Evolutionary conservation across 148 eudicot species (phyloP).

Genomic region (Nepenthes gracilis): DNA sequence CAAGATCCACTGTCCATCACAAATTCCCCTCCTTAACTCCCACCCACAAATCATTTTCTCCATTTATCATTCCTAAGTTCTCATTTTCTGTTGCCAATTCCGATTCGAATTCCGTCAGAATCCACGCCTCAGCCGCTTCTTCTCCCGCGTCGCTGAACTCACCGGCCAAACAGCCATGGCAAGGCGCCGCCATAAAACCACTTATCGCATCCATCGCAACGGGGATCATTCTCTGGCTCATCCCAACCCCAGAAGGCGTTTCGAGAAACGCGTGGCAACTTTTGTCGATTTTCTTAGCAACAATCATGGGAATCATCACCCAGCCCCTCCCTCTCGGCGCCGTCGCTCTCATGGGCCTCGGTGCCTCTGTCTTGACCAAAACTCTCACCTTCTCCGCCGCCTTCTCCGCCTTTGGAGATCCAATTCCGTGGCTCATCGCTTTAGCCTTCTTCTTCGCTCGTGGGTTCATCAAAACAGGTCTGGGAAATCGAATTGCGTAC

Average conservation of each 20-base stretch:
- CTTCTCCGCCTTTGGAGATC: constrained; percentile 88
- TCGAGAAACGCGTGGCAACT: constrained; percentile 69
- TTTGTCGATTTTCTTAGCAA: constrained; percentile 68
- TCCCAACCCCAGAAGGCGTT: constrained; percentile 69
- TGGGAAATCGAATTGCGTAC: constrained; percentile 74
- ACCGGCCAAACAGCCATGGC: constrained; percentile 28
- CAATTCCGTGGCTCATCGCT: constrained; percentile 85
- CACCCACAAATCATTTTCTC: background rate
- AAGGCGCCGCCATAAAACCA: constrained; percentile 64
- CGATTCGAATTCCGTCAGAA: constrained; percentile 3
- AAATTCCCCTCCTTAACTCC: background rate
- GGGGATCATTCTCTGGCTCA: constrained; percentile 61
- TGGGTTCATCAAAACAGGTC: constrained; percentile 87
- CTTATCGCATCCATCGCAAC: constrained; percentile 56
- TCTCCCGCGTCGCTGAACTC: constrained; percentile 12
- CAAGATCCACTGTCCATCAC: constrained; percentile 10
- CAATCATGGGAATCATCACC: constrained; percentile 81
- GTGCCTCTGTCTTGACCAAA: constrained; percentile 73
- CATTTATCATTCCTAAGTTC: constrained; percentile 3
- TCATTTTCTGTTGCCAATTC: background rate
- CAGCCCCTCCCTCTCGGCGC: constrained; percentile 92
- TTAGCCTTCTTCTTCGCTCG: constrained; percentile 93
- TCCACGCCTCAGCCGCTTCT: constrained; percentile 18
- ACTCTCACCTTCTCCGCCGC: constrained; percentile 84
- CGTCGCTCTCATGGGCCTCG: constrained; percentile 72